Evolutionary conservation across 768 basidiomycete genomes (phyloP), one percentile per base, ranked within the genome.

Genomic region (Trametes maxima): DNA sequence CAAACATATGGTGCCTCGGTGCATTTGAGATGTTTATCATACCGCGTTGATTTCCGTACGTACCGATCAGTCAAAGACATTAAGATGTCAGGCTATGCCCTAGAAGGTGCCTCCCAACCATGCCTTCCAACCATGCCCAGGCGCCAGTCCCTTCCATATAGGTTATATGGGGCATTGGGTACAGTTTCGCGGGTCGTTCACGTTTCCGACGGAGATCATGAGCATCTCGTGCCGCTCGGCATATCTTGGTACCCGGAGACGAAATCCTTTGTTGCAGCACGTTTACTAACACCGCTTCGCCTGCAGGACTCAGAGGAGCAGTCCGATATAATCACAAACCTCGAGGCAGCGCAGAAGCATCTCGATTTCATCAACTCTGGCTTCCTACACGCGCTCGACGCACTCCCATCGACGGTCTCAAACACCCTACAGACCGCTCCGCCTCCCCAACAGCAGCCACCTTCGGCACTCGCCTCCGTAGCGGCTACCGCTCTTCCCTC

Each of bases 241-340:
- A 50, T 36, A 19, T 13, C 21, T 21, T 46, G 45, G 33, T 25
- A 35, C 25, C 14, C 12, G 35, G 44, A 36, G n/a, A 17, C 14
- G 16, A 21, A 14, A 10, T 40, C 25, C 22, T 43, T 33, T 6
- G 37, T 42, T 17, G 39, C 17, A 28, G 33, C 39, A 47, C 17
- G 19, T 25, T 33, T 40, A 6, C 65, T 69, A 54, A 69, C 55
- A 19, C 28, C 58, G 63, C 36, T 64, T 58, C 37, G 56, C 66
- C 56, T 56, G 45, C 70, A 94, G 94, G 78, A 87, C 68, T 88
- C 92, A 25, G 90, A 95, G 68, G 94, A 96, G 76, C 85, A 94
- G 69, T 84, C 90, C 5, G 94, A 95, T 71, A 86, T 95, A 70
- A 78, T 89, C 40, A 93, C 86, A 62, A 96, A 97, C 74, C 84